These are phyloP conservation scores for Hydnomerulius pinastri DNA, from an alignment of 768 basidiomycete species.

Conservation along the genomic window DNA sequence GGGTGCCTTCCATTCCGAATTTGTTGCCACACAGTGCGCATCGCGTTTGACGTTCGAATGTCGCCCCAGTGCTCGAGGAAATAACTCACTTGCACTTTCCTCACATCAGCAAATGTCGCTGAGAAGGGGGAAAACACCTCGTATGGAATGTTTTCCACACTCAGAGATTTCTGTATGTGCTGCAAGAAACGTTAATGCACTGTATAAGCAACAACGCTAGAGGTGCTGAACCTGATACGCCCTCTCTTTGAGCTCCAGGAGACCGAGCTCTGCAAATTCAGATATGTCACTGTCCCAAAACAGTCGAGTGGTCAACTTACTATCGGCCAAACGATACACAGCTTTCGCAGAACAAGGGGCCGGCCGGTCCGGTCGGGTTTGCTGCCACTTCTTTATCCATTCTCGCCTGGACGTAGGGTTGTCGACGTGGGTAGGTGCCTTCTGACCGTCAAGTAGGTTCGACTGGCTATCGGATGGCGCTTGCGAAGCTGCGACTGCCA, in stretches of 20 bases:
- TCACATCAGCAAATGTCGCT: conserved; percentile 76
- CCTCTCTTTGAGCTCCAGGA: conserved; percentile 70
- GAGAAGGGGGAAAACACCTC: conserved; percentile 88
- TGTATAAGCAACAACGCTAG: not conserved
- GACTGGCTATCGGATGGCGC: conserved; percentile 39
- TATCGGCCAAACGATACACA: conserved; percentile 79
- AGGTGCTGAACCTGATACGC: conserved; percentile 59
- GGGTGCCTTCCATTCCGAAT: conserved; percentile 82
- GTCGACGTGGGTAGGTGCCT: conserved; percentile 11
- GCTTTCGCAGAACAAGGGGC: conserved; percentile 84
- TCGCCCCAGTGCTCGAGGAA: conserved; percentile 83
- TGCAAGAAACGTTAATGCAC: conserved; percentile 28
- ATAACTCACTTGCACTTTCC: conserved; percentile 79
- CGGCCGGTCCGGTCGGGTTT: conserved; percentile 59
- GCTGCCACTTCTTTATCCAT: conserved; percentile 76
- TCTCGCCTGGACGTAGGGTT: conserved; percentile 49
- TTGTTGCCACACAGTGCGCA: conserved; percentile 84
- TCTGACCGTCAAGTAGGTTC: conserved; percentile 27
- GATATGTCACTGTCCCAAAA: not conserved
- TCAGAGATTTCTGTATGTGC: conserved; percentile 78
- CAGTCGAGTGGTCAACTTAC: conserved; percentile 43
- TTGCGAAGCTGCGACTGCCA: conserved; percentile 14
- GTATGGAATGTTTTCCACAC: conserved; percentile 78
- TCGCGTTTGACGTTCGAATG: conserved; percentile 79
- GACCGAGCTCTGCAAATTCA: conserved; percentile 57